Evolutionary conservation across 345 rosid species (phyloP).

Genomic region (Acer yangbiense): DNA sequence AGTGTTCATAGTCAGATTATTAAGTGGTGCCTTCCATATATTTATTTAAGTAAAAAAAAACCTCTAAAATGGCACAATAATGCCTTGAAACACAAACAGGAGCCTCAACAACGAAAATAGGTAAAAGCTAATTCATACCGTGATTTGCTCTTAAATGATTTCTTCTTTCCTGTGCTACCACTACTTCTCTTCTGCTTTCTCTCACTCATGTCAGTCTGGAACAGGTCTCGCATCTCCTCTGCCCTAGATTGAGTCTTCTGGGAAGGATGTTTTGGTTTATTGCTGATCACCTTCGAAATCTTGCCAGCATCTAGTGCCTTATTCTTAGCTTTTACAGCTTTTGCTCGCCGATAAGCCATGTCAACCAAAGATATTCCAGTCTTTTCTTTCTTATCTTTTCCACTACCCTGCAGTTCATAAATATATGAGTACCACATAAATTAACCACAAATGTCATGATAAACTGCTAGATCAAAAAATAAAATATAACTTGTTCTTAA

Average conservation of each 20-base stretch:
- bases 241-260: constrained; percentile 57
- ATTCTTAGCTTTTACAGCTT: constrained; percentile 76
- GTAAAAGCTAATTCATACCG: constrained; percentile 51
- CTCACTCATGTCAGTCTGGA: constrained; percentile 84
- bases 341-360: constrained; percentile 81
- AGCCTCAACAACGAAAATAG: neutral
- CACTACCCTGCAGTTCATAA: constrained; percentile 40
- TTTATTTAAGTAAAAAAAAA: neutral
- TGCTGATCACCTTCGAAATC: constrained; percentile 45
- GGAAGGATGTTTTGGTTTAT: constrained; percentile 47
- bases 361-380: constrained; percentile 68
- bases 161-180: constrained; percentile 42
- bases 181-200: constrained; percentile 55
- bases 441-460: neutral
- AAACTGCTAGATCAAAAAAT: too few relatives aligned
- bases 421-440: neutral
- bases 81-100: neutral
- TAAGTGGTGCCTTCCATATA: neutral
- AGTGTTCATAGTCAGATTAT: neutral
- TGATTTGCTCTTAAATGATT: constrained; percentile 91
- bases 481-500: neutral
- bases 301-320: constrained; percentile 76
- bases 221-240: constrained; percentile 80
- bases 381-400: constrained; percentile 61
- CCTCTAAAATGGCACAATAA: neutral